Conservation (phyloP, 2,329 filamentous ascomycete genomes). For the Piedraia hortae region DNA sequence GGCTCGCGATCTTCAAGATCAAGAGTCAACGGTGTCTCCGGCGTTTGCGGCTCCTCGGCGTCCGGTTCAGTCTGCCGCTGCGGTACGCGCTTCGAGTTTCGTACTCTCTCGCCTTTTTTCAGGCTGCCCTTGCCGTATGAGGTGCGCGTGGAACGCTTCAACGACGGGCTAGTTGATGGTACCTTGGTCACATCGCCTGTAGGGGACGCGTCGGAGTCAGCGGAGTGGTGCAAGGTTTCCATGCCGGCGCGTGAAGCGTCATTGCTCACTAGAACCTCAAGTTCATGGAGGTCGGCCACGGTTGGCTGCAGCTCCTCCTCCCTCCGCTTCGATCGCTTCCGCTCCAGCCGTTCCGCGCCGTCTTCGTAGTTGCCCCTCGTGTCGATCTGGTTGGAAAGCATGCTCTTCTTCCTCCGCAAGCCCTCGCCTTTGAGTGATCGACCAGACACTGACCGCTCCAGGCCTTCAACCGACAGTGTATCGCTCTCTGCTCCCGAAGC, state of each 20-base stretch:
- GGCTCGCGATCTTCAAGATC: slow-evolving; percentile 14
- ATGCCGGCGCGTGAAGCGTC: slow-evolving; percentile 48
- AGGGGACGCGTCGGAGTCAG: slow-evolving; percentile 14
- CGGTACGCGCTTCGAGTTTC: slow-evolving; percentile 44
- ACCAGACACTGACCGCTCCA: slow-evolving; percentile 26
- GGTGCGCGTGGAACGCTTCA: slow-evolving; percentile 74
- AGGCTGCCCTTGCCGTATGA: slow-evolving; percentile 76
- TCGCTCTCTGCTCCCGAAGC: slow-evolving; percentile 45
- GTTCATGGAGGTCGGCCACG: slow-evolving; percentile 28
- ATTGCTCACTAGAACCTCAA: slow-evolving; percentile 62
- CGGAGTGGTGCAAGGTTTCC: slow-evolving; percentile 13
- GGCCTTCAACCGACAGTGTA: slow-evolving; percentile 29
- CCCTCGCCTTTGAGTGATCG: no score
- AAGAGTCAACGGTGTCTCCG: slow-evolving; percentile 16
- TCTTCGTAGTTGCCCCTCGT: slow-evolving; percentile 50
- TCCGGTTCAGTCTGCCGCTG: slow-evolving; percentile 35
- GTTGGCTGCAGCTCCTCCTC: slow-evolving; percentile 27
- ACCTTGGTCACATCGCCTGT: slow-evolving; percentile 64
- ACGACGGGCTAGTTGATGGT: slow-evolving; percentile 44
- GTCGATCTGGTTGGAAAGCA: slow-evolving; percentile 79
- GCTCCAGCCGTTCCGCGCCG: slow-evolving; percentile 52
- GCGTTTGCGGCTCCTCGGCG: slow-evolving; percentile 22
- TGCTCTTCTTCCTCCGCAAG: slow-evolving; percentile 70
- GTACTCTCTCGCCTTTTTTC: slow-evolving; percentile 45
- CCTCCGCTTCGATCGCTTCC: slow-evolving; percentile 34